Evolutionary conservation across 192 early-diverging fungal genomes (phyloP).

Genomic region (Neocallimastix lanati): DNA sequence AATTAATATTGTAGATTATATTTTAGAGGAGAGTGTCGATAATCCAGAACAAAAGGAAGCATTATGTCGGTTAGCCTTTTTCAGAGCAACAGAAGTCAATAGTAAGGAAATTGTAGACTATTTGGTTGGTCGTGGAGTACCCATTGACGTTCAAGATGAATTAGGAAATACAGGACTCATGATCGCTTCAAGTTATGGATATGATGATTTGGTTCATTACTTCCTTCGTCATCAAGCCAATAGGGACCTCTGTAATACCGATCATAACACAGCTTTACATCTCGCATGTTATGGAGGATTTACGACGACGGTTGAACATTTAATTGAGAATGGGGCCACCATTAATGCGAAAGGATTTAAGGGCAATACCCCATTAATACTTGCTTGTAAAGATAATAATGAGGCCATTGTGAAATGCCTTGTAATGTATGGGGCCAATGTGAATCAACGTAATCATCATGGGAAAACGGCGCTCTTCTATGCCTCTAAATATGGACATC

Average conservation of each 20-base stretch:
- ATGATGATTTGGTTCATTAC: background rate
- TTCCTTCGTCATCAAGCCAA: background rate
- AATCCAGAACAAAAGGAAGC: background rate
- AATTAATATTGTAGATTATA: background rate
- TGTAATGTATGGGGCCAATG: background rate
- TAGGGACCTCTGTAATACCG: background rate
- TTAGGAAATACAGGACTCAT: background rate
- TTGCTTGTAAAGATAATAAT: background rate
- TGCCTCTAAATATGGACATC: background rate
- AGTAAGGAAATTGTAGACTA: background rate
- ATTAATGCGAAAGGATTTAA: background rate
- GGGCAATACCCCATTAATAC: background rate
- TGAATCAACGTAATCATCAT: background rate
- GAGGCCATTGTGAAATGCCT: background rate
- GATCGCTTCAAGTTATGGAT: background rate
- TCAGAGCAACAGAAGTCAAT: background rate
- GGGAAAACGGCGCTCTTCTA: background rate
- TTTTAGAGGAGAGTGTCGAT: background rate
- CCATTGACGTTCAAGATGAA: too few species aligned
- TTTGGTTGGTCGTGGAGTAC: background rate
- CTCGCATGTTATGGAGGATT: background rate
- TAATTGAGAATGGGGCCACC: background rate
- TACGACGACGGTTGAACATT: background rate
- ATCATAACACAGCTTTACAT: background rate
- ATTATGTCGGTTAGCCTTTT: background rate